phyloP scores from a whole-genome alignment of 257 asterid species.

The Solanum corneliomulleri region DNA sequence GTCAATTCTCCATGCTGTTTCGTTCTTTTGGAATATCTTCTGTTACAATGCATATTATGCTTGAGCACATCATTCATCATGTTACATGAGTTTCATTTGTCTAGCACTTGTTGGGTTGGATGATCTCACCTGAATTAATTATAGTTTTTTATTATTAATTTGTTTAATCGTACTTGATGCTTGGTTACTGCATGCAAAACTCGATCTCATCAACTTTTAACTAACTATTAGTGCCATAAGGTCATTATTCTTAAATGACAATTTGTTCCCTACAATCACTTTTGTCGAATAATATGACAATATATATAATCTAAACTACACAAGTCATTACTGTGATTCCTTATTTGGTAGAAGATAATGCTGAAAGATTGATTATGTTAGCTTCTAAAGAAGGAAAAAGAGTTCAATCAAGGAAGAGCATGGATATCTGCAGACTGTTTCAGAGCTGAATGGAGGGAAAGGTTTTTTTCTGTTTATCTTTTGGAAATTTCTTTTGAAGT shows the following conservation, averaged over 20 bases:
- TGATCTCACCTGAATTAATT: not conserved
- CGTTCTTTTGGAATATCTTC: not conserved
- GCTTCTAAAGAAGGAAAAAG: not conserved
- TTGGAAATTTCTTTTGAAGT: not conserved
- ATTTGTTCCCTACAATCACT: not conserved
- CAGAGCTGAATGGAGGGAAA: not conserved
- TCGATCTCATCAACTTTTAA: not conserved
- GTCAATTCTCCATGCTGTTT: not conserved
- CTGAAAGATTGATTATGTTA: not conserved
- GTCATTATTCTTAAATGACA: not conserved
- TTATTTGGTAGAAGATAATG: not conserved
- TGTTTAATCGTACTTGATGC: not conserved
- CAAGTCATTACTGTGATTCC: not conserved
- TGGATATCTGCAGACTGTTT: not conserved
- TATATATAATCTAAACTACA: not conserved
- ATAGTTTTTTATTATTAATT: not conserved
- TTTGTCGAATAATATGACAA: not conserved
- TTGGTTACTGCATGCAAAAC: not conserved
- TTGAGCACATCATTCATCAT: not conserved
- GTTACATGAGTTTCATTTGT: not conserved
- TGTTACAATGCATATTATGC: not conserved
- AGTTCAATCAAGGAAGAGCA: not conserved
- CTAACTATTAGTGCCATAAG: not conserved
- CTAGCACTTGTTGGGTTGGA: not conserved
- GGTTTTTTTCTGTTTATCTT: not conserved